Evolutionary conservation across 179 eudicot species (phyloP).

Genomic region (Actinidia polygama): DNA sequence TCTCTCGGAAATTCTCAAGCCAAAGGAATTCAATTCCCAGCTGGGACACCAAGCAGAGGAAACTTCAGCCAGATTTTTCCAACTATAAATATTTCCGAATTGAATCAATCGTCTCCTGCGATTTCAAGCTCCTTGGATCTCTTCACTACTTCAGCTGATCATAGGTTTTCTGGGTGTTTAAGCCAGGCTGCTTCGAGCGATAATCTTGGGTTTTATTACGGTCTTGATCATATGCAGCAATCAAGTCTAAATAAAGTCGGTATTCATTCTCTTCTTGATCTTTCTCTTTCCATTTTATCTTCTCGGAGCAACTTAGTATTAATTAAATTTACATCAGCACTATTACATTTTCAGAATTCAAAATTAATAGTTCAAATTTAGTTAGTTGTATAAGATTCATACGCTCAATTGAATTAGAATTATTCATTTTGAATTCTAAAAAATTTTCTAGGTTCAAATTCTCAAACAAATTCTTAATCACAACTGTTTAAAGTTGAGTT

Average conservation of each 20-base stretch:
- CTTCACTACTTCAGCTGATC: conserved; percentile 28
- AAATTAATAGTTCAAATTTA: too few species aligned
- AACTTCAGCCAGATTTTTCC: conserved; percentile 69
- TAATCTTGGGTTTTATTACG: conserved; percentile 39
- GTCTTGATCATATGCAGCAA: conserved; percentile 51
- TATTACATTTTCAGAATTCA: too few species aligned
- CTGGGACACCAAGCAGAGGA: conserved; percentile 33
- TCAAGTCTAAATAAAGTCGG: conserved; percentile 53
- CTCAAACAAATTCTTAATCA: too few species aligned
- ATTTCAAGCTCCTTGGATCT: conserved; percentile 48
- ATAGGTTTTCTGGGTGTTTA: conserved; percentile 45
- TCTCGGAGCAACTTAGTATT: too few species aligned
- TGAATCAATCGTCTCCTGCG: conserved; percentile 30
- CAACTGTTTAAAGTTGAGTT: too few species aligned
- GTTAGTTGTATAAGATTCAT: too few species aligned
- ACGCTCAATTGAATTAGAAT: too few species aligned
- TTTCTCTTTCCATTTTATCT: not conserved
- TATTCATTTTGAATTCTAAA: too few species aligned
- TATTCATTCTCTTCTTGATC: conserved; percentile 17
- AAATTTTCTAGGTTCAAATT: too few species aligned
- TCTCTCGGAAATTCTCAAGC: conserved; percentile 30
- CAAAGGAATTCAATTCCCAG: conserved; percentile 23
- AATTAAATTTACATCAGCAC: too few species aligned
- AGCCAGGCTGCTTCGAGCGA: conserved; percentile 23
- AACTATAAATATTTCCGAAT: conserved; percentile 52